Evolutionary conservation across 2,329 filamentous ascomycete genomes (phyloP).

Genomic region (Aureobasidium musti): DNA sequence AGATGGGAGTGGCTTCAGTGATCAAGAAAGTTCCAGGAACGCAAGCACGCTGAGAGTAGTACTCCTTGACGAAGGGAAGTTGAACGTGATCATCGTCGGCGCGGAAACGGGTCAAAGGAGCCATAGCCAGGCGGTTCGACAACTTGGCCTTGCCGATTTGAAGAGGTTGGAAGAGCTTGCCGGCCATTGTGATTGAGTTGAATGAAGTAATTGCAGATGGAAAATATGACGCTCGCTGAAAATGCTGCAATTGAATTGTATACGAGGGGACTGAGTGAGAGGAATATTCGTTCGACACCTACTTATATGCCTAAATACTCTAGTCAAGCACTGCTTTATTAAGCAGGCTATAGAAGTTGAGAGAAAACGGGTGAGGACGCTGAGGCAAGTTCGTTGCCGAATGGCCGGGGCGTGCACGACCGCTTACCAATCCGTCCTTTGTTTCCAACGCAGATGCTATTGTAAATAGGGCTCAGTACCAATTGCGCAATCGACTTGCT

Average conservation of each 20-base stretch:
- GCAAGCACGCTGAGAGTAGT: conserved; percentile 32
- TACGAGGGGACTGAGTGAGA: not conserved
- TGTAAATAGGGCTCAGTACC: not conserved
- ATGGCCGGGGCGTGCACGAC: conserved; percentile 7
- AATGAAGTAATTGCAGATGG: not conserved
- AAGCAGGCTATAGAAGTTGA: conserved; percentile 16
- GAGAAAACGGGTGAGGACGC: conserved; percentile 26
- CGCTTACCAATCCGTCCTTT: conserved; percentile 25
- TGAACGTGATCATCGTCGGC: conserved; percentile 54
- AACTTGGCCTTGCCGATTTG: conserved; percentile 47
- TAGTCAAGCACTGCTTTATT: conserved; percentile 26
- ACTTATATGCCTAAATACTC: not conserved
- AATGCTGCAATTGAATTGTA: conserved; percentile 5
- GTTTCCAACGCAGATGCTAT: not conserved
- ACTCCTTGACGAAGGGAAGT: conserved; percentile 30
- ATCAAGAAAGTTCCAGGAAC: conserved; percentile 59
- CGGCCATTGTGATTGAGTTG: conserved; percentile 22
- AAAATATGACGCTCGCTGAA: not conserved
- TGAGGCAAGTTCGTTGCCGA: conserved; percentile 6
- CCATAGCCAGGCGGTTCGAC: conserved; percentile 55
- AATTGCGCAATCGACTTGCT: not conserved
- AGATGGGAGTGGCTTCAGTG: conserved; percentile 59
- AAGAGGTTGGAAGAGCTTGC: conserved; percentile 47
- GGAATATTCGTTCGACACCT: not conserved
- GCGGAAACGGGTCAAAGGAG: conserved; percentile 58